A percentile compares a stretch with the other conserved stretches of the same genome.
Conservation (phyloP, 2,329 filamentous ascomycete species). For the Orbilia blumenaviensis region DNA sequence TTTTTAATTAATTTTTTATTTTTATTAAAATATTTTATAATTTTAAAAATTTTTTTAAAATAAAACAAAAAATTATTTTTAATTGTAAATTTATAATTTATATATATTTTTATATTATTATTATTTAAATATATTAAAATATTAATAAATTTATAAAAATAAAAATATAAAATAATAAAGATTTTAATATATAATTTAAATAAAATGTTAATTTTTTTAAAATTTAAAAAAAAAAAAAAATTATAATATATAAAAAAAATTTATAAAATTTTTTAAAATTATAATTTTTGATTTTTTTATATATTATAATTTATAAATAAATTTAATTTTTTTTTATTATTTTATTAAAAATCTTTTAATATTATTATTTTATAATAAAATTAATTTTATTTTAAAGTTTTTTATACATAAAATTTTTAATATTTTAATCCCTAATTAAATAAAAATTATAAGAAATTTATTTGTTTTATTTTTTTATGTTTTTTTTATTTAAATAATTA, state of each 20-base stretch:
- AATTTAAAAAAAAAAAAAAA: neutral
- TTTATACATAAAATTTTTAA: constrained; percentile 1
- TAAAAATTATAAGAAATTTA: neutral
- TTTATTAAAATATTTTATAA: neutral
- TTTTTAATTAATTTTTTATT: neutral
- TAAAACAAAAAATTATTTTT: too few relatives aligned
- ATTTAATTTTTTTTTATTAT: neutral
- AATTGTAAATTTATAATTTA: neutral
- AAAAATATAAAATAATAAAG: neutral
- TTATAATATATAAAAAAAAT: neutral
- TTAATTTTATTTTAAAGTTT: neutral
- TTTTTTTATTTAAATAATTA: neutral
- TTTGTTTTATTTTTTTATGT: neutral
- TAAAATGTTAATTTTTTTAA: neutral
- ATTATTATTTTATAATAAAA: neutral
- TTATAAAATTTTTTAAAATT: neutral
- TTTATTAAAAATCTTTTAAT: neutral
- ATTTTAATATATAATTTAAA: neutral
- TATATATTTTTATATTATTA: neutral
- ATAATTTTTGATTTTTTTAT: neutral
- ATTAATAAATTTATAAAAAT: neutral
- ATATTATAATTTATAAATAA: neutral
- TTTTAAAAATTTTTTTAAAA: neutral
- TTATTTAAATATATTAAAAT: neutral
- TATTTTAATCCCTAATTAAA: neutral